Conservation (phyloP, 257 asterid species). For the Coffea eugenioides region DNA sequence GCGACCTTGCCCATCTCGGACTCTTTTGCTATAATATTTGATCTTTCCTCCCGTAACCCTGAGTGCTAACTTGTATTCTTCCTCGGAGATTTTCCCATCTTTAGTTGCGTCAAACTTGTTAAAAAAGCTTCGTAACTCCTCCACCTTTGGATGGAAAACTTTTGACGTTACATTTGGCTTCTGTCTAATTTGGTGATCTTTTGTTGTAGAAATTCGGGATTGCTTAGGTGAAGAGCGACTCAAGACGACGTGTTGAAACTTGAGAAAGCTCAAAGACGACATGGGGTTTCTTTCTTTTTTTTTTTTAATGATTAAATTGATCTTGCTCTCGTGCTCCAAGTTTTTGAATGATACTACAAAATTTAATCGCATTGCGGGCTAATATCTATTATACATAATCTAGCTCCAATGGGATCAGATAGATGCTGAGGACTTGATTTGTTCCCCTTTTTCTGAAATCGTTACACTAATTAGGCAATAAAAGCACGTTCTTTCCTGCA, state of each 20-base stretch:
- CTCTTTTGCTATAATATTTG: not conserved
- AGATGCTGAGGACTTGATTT: not conserved
- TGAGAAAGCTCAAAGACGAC: constrained; percentile 26
- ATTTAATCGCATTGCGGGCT: not conserved
- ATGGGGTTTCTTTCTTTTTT: not conserved
- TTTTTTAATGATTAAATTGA: not conserved
- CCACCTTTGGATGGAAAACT: constrained; percentile 20
- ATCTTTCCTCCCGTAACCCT: constrained; percentile 23
- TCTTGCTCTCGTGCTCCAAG: not conserved
- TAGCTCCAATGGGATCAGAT: not conserved
- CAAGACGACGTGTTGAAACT: constrained; percentile 8
- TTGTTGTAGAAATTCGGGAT: not conserved
- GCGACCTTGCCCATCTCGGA: constrained; percentile 31
- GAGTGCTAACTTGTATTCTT: constrained; percentile 33
- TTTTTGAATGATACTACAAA: not conserved
- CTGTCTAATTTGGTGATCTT: not conserved
- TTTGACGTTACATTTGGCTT: not conserved
- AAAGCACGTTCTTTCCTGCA: not conserved
- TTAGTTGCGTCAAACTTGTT: constrained; percentile 40
- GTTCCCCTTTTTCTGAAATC: not conserved
- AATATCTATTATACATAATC: not conserved
- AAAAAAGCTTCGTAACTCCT: constrained; percentile 36
- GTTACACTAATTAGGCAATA: not conserved
- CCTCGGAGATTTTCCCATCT: constrained; percentile 45
- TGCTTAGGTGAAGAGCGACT: constrained; percentile 15